Conservation (phyloP, 208 protist genomes). For the Wallacemonas sp. region DNA sequence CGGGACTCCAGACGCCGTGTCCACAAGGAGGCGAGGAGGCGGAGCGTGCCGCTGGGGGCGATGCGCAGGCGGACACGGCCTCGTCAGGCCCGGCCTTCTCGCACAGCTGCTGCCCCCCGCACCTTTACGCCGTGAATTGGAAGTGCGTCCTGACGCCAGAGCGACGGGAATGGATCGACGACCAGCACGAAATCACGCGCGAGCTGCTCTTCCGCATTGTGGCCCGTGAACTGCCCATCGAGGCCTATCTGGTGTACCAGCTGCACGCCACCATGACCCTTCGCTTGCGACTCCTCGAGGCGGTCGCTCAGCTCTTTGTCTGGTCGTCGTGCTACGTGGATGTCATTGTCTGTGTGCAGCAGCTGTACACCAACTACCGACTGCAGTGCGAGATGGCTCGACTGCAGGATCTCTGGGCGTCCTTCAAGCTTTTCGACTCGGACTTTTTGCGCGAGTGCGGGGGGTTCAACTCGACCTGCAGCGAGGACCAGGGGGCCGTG, state of each 20-base stretch:
- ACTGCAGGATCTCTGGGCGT: slow-evolving; percentile 52
- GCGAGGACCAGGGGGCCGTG: slow-evolving; percentile 29
- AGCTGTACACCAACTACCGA: slow-evolving; percentile 45
- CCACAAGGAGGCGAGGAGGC: slow-evolving; percentile 19
- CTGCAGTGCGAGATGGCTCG: slow-evolving; percentile 44
- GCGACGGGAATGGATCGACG: slow-evolving; percentile 43
- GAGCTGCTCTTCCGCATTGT: slow-evolving; percentile 45
- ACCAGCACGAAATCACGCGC: slow-evolving; percentile 36
- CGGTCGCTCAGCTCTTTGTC: slow-evolving; percentile 58
- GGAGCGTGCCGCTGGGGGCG: background rate
- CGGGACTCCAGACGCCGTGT: slow-evolving; percentile 3
- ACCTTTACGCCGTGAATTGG: slow-evolving; percentile 78
- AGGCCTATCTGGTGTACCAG: slow-evolving; percentile 67
- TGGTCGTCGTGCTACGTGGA: slow-evolving; percentile 64
- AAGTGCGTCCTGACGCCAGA: slow-evolving; percentile 38
- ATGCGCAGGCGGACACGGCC: background rate
- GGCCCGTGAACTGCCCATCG: slow-evolving; percentile 39
- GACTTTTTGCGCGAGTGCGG: slow-evolving; percentile 27
- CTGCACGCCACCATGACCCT: slow-evolving; percentile 54
- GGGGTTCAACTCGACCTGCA: slow-evolving; percentile 29
- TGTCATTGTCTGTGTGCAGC: slow-evolving; percentile 50
- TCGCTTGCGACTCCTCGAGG: slow-evolving; percentile 52
- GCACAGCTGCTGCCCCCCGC: slow-evolving; percentile 31
- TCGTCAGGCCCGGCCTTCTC: background rate
- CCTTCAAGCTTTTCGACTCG: slow-evolving; percentile 40